Percentiles rank a stretch among this genome's conserved stretches.
These are phyloP conservation scores for Parsonsia alboflavescens DNA, from an alignment of 257 asterid genomes.

Conservation along the genomic window DNA sequence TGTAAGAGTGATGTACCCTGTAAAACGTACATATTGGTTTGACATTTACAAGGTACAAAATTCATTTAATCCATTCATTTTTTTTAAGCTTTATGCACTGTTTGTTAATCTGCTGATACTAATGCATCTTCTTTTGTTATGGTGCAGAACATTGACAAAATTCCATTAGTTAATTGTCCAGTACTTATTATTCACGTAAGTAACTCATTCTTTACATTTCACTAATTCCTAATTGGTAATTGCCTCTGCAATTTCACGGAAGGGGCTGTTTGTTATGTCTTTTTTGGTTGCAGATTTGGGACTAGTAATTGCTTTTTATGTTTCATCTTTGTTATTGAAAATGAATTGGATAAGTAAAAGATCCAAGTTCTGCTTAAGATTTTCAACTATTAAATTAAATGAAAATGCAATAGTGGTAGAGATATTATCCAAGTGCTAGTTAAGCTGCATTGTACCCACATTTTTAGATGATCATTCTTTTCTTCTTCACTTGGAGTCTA, in stretches of 20 bases:
- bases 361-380: background rate
- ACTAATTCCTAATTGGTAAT: background rate
- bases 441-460: background rate
- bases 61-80: background rate
- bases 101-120: slow-evolving; percentile 8
- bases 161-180: slow-evolving; percentile 36
- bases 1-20: slow-evolving; percentile 42
- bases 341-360: background rate
- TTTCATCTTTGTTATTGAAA: background rate
- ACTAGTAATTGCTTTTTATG: background rate
- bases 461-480: background rate
- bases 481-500: background rate
- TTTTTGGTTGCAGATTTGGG: background rate
- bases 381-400: background rate
- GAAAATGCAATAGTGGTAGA: background rate
- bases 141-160: slow-evolving; percentile 65
- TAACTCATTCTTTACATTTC: background rate
- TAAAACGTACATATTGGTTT: slow-evolving; percentile 41
- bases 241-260: background rate
- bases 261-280: background rate
- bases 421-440: background rate
- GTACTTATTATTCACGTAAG: slow-evolving; percentile 84
- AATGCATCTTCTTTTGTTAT: slow-evolving; percentile 8
- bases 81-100: slow-evolving; percentile 3
- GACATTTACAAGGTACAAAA: slow-evolving; percentile 39